Evolutionary conservation across 768 basidiomycete species (phyloP).

Genomic region (Tricholoma flavovirens): DNA sequence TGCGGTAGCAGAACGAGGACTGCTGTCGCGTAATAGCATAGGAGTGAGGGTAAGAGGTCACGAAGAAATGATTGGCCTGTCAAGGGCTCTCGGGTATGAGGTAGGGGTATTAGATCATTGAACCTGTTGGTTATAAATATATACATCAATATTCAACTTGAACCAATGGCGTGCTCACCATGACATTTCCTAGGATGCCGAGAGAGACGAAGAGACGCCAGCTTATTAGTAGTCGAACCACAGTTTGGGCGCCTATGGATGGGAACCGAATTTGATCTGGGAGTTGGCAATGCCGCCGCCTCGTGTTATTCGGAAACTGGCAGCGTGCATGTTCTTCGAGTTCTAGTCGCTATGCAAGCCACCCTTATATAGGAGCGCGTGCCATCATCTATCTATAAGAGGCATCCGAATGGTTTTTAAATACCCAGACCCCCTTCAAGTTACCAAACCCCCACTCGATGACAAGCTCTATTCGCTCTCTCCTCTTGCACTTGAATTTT

Average conservation of each 20-base stretch:
- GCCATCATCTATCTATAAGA: too few relatives aligned
- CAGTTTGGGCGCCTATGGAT: not conserved
- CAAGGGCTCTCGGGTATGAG: constrained; percentile 29
- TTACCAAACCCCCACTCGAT: constrained; percentile 16
- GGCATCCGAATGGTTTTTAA: not conserved
- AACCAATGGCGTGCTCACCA: too few relatives aligned
- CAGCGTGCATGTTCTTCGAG: too few relatives aligned
- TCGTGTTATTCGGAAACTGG: too few relatives aligned
- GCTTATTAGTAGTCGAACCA: constrained; percentile 2
- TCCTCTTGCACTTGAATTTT: constrained; percentile 20
- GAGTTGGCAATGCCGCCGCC: not conserved
- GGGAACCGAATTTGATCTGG: not conserved
- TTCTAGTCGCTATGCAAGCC: too few relatives aligned
- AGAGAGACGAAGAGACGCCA: not conserved
- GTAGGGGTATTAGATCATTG: constrained; percentile 22
- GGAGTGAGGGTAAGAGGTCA: constrained; percentile 34
- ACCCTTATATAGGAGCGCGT: too few relatives aligned
- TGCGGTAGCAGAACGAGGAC: constrained; percentile 44
- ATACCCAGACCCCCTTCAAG: constrained; percentile 9
- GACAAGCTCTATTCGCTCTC: constrained; percentile 17
- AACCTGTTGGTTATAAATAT: constrained; percentile 14
- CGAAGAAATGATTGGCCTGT: constrained; percentile 27
- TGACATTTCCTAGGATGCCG: constrained; percentile 8
- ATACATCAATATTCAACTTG: not conserved
- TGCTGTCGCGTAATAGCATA: constrained; percentile 47